These are phyloP conservation scores for Gossypium raimondii DNA, from an alignment of 345 rosid genomes.

Conservation along the genomic window DNA sequence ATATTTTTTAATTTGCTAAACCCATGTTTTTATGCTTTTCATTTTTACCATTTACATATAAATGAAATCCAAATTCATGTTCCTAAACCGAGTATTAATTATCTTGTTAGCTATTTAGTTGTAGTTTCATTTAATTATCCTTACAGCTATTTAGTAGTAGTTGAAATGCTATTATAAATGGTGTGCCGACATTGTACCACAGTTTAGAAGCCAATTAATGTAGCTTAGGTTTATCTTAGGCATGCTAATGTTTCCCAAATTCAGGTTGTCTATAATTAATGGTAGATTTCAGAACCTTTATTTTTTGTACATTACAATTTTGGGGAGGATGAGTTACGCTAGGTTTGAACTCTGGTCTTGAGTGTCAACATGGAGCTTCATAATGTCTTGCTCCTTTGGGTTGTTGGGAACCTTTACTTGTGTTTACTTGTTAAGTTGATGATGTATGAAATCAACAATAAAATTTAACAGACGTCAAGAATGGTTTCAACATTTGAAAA, in stretches of 20 bases:
- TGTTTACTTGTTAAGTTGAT: neutral
- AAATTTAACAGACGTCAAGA: neutral
- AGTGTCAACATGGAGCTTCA: too few species aligned
- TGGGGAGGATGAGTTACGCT: too few species aligned
- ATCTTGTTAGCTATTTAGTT: too few species aligned
- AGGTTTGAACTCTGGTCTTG: too few species aligned
- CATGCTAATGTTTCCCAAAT: neutral
- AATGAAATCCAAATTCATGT: too few species aligned
- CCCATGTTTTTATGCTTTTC: too few species aligned
- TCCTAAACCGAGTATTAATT: too few species aligned
- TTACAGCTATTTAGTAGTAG: neutral
- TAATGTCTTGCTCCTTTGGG: too few species aligned
- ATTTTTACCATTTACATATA: too few species aligned
- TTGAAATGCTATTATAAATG: neutral
- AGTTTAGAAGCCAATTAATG: neutral
- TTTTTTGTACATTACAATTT: too few species aligned
- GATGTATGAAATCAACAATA: neutral
- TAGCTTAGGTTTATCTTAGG: neutral
- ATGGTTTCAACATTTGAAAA: conserved; percentile 12
- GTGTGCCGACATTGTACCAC: neutral
- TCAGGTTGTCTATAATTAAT: neutral
- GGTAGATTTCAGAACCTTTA: neutral
- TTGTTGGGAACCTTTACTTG: neutral
- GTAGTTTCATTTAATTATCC: neutral
- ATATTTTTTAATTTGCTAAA: too few species aligned